Conservation (phyloP, 306 rosid genomes). For the Pyrus betulifolia region DNA sequence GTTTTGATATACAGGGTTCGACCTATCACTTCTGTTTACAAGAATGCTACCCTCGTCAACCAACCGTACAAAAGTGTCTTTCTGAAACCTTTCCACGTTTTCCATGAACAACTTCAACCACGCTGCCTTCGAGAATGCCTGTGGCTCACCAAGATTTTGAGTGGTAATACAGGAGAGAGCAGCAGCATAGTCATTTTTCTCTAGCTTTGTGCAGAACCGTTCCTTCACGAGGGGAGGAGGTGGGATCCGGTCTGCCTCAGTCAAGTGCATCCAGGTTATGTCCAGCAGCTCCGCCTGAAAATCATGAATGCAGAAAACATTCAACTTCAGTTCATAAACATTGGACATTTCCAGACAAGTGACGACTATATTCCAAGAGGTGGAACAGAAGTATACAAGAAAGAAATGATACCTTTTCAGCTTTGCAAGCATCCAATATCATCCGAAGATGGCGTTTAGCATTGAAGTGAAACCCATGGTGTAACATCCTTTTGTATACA, state of each 20-base stretch:
- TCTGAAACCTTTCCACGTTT: conserved; percentile 43
- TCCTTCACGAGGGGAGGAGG: conserved; percentile 56
- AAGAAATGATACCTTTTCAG: conserved; percentile 59
- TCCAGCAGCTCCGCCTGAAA: conserved; percentile 67
- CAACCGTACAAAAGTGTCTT: conserved; percentile 39
- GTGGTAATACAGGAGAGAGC: conserved; percentile 49
- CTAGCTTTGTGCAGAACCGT: conserved; percentile 55
- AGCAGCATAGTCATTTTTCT: conserved; percentile 38
- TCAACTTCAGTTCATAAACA: background rate
- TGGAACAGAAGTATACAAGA: background rate
- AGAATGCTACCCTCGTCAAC: conserved; percentile 35
- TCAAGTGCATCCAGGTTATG: conserved; percentile 66
- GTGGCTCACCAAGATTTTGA: conserved; percentile 26
- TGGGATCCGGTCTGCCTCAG: conserved; percentile 34
- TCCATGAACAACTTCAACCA: conserved; percentile 60
- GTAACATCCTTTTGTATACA: conserved; percentile 57
- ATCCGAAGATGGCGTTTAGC: conserved; percentile 83
- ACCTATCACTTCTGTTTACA: conserved; percentile 27
- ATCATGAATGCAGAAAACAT: conserved; percentile 11
- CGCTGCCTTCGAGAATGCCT: conserved; percentile 50
- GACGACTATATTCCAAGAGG: background rate
- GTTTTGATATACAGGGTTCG: conserved; percentile 36
- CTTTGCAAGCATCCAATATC: conserved; percentile 64
- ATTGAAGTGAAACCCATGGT: conserved; percentile 67
- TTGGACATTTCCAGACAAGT: background rate